Conservation (phyloP, 1,139 yeast species). For the Arxiozyma heterogenica region DNA sequence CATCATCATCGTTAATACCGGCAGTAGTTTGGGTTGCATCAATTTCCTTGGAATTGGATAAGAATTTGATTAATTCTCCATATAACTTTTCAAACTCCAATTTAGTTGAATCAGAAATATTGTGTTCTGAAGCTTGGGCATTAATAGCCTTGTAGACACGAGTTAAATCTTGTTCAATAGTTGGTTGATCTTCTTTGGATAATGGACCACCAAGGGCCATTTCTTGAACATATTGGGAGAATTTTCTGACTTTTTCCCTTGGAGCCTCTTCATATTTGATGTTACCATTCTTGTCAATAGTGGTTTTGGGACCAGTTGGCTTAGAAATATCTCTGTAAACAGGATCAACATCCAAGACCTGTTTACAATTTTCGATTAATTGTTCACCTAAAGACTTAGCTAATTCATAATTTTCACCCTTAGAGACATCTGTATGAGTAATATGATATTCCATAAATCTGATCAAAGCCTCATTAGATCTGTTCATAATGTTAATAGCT, state of each 20-base stretch:
- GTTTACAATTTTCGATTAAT: constrained; percentile 90
- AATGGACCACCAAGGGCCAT: constrained; percentile 93
- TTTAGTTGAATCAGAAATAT: constrained; percentile 49
- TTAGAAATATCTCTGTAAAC: constrained; percentile 90
- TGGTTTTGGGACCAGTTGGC: constrained; percentile 93
- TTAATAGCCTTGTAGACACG: constrained; percentile 75
- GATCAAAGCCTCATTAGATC: constrained; percentile 87
- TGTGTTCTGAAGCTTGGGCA: constrained; percentile 43
- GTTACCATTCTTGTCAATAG: constrained; percentile 80
- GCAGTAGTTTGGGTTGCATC: constrained; percentile 37
- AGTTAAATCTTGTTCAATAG: constrained; percentile 74
- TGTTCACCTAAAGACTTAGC: constrained; percentile 88
- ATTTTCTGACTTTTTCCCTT: constrained; percentile 85
- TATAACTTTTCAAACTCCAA: constrained; percentile 74
- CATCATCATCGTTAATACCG: constrained; percentile 34
- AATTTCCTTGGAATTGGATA: constrained; percentile 61
- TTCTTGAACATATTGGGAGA: constrained; percentile 90
- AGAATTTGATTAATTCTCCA: constrained; percentile 65
- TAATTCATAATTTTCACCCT: constrained; percentile 81
- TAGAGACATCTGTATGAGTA: constrained; percentile 80
- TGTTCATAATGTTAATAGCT: constrained; percentile 95
- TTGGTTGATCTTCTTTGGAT: constrained; percentile 58
- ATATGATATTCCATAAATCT: constrained; percentile 97
- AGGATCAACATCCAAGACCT: constrained; percentile 71
- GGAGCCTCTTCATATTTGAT: constrained; percentile 74